Evolutionary conservation across 2,329 filamentous ascomycete species (phyloP).

Genomic region (Penicillium sp.): DNA sequence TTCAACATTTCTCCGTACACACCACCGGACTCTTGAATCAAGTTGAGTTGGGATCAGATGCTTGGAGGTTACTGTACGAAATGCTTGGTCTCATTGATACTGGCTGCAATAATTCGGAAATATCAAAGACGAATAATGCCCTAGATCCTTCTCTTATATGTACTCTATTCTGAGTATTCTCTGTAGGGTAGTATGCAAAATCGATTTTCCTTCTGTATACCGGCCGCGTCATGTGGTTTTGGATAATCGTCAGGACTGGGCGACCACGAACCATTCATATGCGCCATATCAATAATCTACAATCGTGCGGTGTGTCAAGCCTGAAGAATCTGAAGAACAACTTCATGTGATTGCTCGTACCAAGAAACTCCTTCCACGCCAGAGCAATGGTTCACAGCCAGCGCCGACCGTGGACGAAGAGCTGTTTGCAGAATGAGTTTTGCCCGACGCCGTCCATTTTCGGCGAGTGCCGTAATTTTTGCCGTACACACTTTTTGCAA

Average conservation of each 20-base stretch:
- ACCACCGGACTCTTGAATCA: neutral
- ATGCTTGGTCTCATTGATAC: neutral
- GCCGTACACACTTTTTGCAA: neutral
- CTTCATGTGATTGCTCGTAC: conserved; percentile 11
- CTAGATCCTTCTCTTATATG: neutral
- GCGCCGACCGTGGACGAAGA: conserved; percentile 7
- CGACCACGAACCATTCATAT: neutral
- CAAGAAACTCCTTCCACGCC: neutral
- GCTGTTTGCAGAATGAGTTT: conserved; percentile 12
- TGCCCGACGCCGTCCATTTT: neutral
- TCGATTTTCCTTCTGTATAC: neutral
- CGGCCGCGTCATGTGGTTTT: conserved; percentile 26
- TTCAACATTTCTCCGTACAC: neutral
- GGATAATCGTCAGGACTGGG: conserved; percentile 3
- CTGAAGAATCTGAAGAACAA: neutral
- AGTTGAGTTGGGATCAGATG: neutral
- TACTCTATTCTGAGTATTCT: neutral
- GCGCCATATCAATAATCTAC: neutral
- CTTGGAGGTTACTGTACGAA: neutral
- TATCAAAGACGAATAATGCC: neutral
- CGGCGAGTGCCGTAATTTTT: neutral
- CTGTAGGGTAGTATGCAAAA: neutral
- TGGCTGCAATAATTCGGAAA: neutral
- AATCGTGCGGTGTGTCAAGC: neutral
- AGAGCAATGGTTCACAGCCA: neutral